phyloP scores from a whole-genome alignment of 1,284 basidiomycete genomes.

The Ustilago curta region DNA sequence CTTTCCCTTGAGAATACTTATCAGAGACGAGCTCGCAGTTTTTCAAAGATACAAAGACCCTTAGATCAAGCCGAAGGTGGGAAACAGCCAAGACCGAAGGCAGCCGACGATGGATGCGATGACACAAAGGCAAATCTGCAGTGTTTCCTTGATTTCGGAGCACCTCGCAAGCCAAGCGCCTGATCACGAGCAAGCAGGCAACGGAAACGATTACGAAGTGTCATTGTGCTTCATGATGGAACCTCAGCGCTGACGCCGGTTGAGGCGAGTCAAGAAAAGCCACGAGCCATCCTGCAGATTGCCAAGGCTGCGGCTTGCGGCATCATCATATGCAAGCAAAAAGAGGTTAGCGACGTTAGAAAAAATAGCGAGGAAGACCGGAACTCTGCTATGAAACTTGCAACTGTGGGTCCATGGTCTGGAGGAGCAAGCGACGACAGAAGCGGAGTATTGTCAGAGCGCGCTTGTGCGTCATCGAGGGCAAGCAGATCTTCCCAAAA shows the following conservation, averaged over 20 bases:
- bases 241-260: constrained; percentile 1
- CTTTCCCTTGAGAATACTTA: constrained; percentile 11
- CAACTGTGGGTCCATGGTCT: constrained; percentile 12
- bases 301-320: constrained; percentile 40
- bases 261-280: constrained; percentile 4
- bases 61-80: constrained; percentile 16
- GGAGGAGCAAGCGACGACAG: constrained; percentile 3
- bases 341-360: background rate
- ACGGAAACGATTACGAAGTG: background rate
- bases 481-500: constrained; percentile 9
- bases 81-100: constrained; percentile 39
- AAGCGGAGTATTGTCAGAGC: constrained; percentile 6
- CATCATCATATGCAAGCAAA: constrained; percentile 4
- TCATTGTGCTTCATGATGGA: background rate
- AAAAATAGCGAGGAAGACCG: background rate
- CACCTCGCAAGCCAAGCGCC: background rate
- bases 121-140: constrained; percentile 11
- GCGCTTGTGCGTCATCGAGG: constrained; percentile 22
- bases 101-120: constrained; percentile 8
- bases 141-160: background rate
- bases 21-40: background rate
- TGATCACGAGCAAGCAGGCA: constrained; percentile 28
- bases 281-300: constrained; percentile 15
- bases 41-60: background rate
- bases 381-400: background rate